phyloP scores from a whole-genome alignment of 2,329 filamentous ascomycete genomes.

The Leptographium flavum region DNA sequence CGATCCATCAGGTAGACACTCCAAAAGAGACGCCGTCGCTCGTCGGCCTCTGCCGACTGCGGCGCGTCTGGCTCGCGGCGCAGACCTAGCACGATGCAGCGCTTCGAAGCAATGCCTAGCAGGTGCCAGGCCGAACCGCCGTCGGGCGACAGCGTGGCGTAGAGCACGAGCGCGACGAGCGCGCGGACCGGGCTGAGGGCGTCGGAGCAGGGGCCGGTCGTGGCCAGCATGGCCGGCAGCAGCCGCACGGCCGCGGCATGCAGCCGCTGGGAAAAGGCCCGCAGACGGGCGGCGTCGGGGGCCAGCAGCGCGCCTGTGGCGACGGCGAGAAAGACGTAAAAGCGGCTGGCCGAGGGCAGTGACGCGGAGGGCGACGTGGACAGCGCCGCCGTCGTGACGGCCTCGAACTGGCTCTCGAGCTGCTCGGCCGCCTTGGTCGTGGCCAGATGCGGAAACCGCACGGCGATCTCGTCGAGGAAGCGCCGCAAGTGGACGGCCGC shows the following conservation, averaged over 20 bases:
- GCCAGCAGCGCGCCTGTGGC: neutral
- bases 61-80: constrained; percentile 13
- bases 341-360: neutral
- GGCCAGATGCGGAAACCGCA: neutral
- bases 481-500: neutral
- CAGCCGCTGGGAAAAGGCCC: neutral
- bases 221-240: neutral
- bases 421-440: neutral
- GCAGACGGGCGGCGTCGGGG: neutral
- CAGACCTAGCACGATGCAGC: constrained; percentile 15
- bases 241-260: constrained; percentile 2
- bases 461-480: constrained; percentile 2
- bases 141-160: constrained; percentile 12
- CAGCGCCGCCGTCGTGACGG: neutral
- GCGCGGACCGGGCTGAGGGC: constrained; percentile 3
- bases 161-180: constrained; percentile 11
- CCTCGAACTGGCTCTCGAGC: neutral
- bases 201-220: neutral
- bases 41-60: neutral
- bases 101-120: constrained; percentile 17
- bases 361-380: neutral
- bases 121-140: constrained; percentile 19
- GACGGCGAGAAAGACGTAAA: constrained; percentile 1
- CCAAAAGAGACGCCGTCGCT: constrained; percentile 1
- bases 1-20: constrained; percentile 1